These are phyloP conservation scores for Fagopyrum esculentum DNA, from an alignment of 148 eudicot genomes.

Conservation along the genomic window DNA sequence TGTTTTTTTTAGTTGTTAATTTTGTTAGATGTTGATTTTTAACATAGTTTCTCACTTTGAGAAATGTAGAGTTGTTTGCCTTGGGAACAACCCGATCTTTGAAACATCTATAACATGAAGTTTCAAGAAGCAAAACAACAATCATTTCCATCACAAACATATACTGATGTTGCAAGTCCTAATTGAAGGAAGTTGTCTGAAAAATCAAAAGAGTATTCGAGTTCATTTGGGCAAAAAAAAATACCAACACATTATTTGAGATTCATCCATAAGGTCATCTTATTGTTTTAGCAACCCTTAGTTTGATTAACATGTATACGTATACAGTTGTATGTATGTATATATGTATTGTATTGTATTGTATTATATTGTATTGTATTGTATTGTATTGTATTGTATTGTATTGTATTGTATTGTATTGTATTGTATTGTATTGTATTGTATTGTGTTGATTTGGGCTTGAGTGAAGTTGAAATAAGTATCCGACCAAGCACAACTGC, in stretches of 20 bases:
- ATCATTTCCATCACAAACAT: slow-evolving; percentile 47
- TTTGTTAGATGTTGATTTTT: neutral
- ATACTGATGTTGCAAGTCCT: slow-evolving; percentile 20
- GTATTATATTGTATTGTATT: no score
- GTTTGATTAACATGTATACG: slow-evolving; percentile 1
- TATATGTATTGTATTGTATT: neutral
- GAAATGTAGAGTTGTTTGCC: slow-evolving; percentile 41
- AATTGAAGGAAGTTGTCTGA: neutral
- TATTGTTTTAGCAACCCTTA: neutral
- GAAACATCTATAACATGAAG: slow-evolving; percentile 50
- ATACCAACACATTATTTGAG: no score
- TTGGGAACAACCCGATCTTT: slow-evolving; percentile 66
- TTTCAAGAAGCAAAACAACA: slow-evolving; percentile 59
- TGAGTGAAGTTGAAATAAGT: slow-evolving; percentile 3
- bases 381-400: neutral
- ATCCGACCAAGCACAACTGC: slow-evolving; percentile 51
- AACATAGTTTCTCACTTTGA: neutral
- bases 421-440: no score
- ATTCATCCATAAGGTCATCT: neutral
- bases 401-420: slow-evolving; percentile 18
- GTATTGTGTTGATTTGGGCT: slow-evolving; percentile 30
- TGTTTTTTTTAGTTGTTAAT: neutral
- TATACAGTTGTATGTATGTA: neutral
- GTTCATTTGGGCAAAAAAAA: no score
- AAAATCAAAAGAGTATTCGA: neutral